Evolutionary conservation across 495 filamentous ascomycete genomes (phyloP), one percentile per base, ranked within the genome.

Genomic region (Astrothelium subdiscretum): DNA sequence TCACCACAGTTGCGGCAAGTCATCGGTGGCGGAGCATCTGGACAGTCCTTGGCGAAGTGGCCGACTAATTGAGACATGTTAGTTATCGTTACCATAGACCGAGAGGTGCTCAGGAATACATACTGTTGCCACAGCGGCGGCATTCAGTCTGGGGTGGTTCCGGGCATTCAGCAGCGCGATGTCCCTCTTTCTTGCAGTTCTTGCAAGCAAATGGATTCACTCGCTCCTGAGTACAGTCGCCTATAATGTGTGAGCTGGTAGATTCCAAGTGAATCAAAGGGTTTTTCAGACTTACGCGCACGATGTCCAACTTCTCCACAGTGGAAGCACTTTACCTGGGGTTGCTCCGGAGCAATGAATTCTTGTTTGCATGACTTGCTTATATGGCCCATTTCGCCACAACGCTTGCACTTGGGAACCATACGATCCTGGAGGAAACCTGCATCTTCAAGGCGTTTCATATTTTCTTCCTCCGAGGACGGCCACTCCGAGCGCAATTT

Each of bases 1-100:
- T 80, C 78, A 1, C 79, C 74, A 69, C 92, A 98, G 73, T 92
- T 91, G 70, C 76, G 80, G 72, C 94, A 97, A 63, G 78, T 82
- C 32, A 70, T 51, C 59, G 78, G 77, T 1, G 70, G 61, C 67
- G 82, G 80, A 62, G 87, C 82, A 72, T 91, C 77, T 0, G 79
- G 70, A 77, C 91, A 96, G 60, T 68, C 67, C 64, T 83, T 86
- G 2, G 75, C 31, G n/a, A 76, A 80, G 65, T 96, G 91, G 2
- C 91, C 91, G 60, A 94, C 84, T 85, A 42, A 8, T 26, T 15
- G 18, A 59, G 15, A n/a, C 24, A 24, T 18, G 26, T 73, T 59
- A 77, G 67, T 58, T 35, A 42, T 54, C 54, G 11, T n/a, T 13
- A 32, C 29, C 3, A 22, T 31, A 65, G 40, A 57, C 58, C 8